A percentile compares a stretch with the other conserved stretches of the same genome.
Conservation (phyloP, 2,329 filamentous ascomycete species). For the Daldinia sp. region DNA sequence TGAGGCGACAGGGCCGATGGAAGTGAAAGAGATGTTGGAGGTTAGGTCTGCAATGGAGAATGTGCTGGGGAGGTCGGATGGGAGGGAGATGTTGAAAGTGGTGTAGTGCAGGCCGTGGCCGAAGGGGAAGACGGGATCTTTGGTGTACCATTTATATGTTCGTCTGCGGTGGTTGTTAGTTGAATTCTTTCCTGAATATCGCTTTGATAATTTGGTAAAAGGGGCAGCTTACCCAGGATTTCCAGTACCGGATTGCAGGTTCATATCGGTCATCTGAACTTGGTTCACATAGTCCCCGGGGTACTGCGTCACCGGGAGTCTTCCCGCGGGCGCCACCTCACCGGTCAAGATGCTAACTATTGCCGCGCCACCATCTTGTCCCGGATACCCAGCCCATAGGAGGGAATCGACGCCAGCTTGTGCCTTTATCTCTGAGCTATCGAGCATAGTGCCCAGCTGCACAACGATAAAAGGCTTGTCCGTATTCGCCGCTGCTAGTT, state of each 20-base stretch:
- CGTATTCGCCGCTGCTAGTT: slow-evolving; percentile 50
- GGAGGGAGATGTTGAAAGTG: slow-evolving; percentile 52
- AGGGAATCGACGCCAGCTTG: slow-evolving; percentile 60
- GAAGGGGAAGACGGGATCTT: slow-evolving; percentile 59
- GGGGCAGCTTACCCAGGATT: slow-evolving; percentile 53
- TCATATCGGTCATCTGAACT: slow-evolving; percentile 64
- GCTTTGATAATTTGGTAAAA: no score
- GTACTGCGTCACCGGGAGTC: slow-evolving; percentile 65
- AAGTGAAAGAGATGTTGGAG: slow-evolving; percentile 29
- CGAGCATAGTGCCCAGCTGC: slow-evolving; percentile 59
- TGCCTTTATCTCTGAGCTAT: slow-evolving; percentile 57
- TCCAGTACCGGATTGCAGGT: slow-evolving; percentile 55
- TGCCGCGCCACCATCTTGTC: slow-evolving; percentile 65
- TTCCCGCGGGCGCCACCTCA: slow-evolving; percentile 58
- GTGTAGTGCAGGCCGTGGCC: slow-evolving; percentile 68
- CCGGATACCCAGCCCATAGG: slow-evolving; percentile 67
- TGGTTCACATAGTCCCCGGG: slow-evolving; percentile 59
- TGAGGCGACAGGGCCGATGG: slow-evolving; percentile 43
- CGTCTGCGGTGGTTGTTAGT: slow-evolving; percentile 41
- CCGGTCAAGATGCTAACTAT: slow-evolving; percentile 64
- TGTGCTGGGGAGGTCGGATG: slow-evolving; percentile 35
- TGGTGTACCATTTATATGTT: slow-evolving; percentile 67
- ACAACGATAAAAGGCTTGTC: slow-evolving; percentile 60
- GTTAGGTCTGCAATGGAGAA: slow-evolving; percentile 38
- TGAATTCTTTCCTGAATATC: no score